These are phyloP conservation scores for Breviolum minutum DNA, from an alignment of 73 alveolate species.

Conservation along the genomic window DNA sequence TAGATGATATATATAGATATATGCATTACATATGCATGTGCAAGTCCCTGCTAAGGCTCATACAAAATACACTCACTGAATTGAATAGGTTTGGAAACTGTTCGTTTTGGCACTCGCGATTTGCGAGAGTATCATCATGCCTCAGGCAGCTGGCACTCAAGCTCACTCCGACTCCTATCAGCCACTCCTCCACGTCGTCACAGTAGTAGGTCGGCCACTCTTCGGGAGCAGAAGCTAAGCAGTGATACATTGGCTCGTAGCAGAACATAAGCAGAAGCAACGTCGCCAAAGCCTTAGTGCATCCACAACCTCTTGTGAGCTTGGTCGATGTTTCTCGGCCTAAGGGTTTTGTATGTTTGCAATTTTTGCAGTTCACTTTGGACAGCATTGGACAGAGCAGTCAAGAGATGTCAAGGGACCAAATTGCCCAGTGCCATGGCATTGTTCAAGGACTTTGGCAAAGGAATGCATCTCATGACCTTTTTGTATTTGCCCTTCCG, in stretches of 20 bases:
- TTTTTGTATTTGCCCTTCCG: conserved; percentile 31
- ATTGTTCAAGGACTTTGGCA: conserved; percentile 69
- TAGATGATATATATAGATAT: too few species aligned
- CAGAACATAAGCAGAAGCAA: conserved; percentile 71
- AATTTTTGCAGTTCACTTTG: background rate
- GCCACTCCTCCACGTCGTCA: conserved; percentile 69
- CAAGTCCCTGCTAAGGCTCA: background rate
- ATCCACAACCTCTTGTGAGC: background rate
- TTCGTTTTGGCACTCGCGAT: too few species aligned
- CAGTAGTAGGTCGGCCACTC: conserved; percentile 84
- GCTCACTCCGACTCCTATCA: too few species aligned
- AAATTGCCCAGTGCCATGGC: conserved; percentile 87
- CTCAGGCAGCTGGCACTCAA: too few species aligned
- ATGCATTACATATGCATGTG: background rate
- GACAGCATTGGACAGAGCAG: background rate
- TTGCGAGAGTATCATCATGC: too few species aligned
- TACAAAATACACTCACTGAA: background rate
- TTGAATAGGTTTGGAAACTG: background rate
- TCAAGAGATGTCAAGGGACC: conserved; percentile 27
- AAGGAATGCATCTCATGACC: conserved; percentile 21
- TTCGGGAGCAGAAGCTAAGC: conserved; percentile 54
- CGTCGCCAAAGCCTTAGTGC: conserved; percentile 21
- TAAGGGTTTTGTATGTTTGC: background rate
- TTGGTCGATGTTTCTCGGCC: background rate
- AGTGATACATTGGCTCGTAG: conserved; percentile 83